Conservation (phyloP, 73 alveolate species). For the Tetrahymena thermophila region DNA sequence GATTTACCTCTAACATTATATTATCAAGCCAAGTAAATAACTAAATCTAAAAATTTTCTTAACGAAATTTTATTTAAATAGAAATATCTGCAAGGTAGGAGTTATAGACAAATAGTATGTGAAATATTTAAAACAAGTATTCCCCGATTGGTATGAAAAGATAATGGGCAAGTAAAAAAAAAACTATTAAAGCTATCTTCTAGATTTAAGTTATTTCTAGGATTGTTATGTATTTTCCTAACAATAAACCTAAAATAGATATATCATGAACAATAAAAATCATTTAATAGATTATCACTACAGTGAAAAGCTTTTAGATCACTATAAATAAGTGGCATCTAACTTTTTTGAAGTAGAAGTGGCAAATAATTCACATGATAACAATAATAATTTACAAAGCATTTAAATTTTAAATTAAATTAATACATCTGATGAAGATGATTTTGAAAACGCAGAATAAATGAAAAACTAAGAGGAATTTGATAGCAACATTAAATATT, state of each 20-base stretch:
- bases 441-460: not conserved
- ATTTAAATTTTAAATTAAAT: no score
- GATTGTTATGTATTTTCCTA: not conserved
- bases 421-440: not conserved
- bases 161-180: not conserved
- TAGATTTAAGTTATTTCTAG: not conserved
- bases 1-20: not conserved
- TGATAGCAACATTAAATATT: not conserved
- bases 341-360: not conserved
- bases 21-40: not conserved
- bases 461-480: not conserved
- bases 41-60: not conserved
- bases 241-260: not conserved
- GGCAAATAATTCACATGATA: not conserved
- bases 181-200: not conserved
- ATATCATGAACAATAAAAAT: not conserved
- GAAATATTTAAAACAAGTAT: not conserved
- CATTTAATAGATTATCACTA: not conserved
- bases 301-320: not conserved
- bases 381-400: no score
- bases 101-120: not conserved
- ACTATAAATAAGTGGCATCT: not conserved
- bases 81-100: not conserved
- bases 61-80: not conserved
- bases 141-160: not conserved